Conservation (phyloP, 495 filamentous ascomycete genomes). For the Oidiodendron maius region DNA sequence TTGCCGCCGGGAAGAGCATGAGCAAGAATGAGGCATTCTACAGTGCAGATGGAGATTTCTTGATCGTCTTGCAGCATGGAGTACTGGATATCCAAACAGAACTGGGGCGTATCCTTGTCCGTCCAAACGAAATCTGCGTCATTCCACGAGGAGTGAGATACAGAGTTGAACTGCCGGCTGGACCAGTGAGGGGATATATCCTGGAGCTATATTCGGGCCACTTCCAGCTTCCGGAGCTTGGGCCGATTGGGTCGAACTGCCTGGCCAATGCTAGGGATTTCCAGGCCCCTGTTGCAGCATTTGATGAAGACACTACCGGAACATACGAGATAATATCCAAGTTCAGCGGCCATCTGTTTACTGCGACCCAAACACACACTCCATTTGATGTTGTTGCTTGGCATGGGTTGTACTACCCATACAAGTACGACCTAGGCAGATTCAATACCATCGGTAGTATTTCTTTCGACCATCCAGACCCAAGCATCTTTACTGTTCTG, state of each 20-base stretch:
- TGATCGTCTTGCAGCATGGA: conserved; percentile 81
- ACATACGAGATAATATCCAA: conserved; percentile 65
- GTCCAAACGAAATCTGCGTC: conserved; percentile 84
- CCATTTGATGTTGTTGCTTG: conserved; percentile 81
- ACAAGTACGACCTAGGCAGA: conserved; percentile 77
- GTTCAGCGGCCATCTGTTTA: conserved; percentile 74
- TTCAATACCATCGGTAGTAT: conserved; percentile 74
- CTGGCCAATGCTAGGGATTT: conserved; percentile 88
- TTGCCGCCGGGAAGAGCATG: conserved; percentile 79
- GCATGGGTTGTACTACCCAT: conserved; percentile 75
- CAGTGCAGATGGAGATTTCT: conserved; percentile 83
- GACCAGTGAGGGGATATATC: conserved; percentile 64
- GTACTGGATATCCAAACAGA: conserved; percentile 83
- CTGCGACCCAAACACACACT: conserved; percentile 62
- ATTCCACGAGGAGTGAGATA: conserved; percentile 82
- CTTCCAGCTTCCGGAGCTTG: conserved; percentile 79
- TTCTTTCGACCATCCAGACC: conserved; percentile 76
- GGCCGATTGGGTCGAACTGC: conserved; percentile 82
- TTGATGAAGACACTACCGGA: conserved; percentile 51
- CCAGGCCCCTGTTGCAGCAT: conserved; percentile 73
- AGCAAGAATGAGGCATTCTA: conserved; percentile 69
- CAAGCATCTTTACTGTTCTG: conserved; percentile 74
- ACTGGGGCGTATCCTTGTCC: conserved; percentile 72
- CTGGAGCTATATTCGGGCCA: conserved; percentile 83
- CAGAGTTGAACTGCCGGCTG: conserved; percentile 56